A percentile compares a stretch with the other conserved stretches of the same genome.
These are phyloP conservation scores for Ceratobasidium sp. DNA, from an alignment of 1,284 basidiomycete species.

Conservation along the genomic window DNA sequence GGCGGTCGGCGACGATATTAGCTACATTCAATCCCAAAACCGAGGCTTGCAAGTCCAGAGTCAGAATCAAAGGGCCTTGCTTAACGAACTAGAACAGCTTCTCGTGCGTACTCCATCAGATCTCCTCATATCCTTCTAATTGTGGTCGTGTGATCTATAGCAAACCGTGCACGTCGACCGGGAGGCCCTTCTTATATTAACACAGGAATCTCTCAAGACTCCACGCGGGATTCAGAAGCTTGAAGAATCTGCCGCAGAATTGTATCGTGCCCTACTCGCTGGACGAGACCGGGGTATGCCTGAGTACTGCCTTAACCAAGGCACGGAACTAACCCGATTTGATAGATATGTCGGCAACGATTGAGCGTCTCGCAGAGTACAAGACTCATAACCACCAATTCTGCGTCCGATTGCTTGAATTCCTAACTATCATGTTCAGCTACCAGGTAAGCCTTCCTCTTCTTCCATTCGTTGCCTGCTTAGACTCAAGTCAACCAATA, in stretches of 20 bases:
- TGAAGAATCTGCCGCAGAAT: constrained; percentile 85
- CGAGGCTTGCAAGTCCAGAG: constrained; percentile 97
- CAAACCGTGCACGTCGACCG: constrained; percentile 94
- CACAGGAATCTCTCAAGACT: constrained; percentile 88
- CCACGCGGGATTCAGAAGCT: constrained; percentile 79
- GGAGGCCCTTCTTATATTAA: constrained; percentile 79
- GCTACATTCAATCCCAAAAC: constrained; percentile 96
- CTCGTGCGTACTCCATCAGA: constrained; percentile 66
- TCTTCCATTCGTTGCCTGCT: constrained; percentile 19
- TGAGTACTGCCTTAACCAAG: background rate
- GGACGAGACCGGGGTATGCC: constrained; percentile 84
- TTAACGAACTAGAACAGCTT: constrained; percentile 86
- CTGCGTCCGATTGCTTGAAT: constrained; percentile 91
- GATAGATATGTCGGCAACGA: constrained; percentile 93
- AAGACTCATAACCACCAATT: constrained; percentile 89
- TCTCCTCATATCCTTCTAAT: constrained; percentile 37
- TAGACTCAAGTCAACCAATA: background rate
- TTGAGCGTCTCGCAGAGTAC: constrained; percentile 92
- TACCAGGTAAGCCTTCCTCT: constrained; percentile 76
- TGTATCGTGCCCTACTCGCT: constrained; percentile 97
- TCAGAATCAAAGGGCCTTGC: constrained; percentile 90
- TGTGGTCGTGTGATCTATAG: constrained; percentile 59
- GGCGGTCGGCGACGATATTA: constrained; percentile 95
- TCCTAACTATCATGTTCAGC: constrained; percentile 89
- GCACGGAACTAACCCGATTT: background rate